Percentiles rank a stretch among this genome's conserved stretches.
These are phyloP conservation scores for Barbarea vulgaris DNA, from an alignment of 345 rosid species.

Conservation along the genomic window DNA sequence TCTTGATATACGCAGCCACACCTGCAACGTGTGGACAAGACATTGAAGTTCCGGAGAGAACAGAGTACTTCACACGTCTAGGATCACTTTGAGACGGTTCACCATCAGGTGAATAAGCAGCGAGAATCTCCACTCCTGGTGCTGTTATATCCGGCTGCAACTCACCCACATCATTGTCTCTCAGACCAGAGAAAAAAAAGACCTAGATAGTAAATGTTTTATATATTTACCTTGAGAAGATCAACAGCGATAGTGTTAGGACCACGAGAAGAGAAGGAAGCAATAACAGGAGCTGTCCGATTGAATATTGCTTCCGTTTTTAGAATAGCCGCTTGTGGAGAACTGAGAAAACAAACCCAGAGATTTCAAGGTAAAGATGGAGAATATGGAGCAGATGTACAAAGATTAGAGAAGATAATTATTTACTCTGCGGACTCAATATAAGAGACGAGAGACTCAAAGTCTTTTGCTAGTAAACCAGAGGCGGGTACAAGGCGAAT, in stretches of 20 bases:
- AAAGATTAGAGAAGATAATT: background rate
- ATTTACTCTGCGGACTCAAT: slow-evolving; percentile 34
- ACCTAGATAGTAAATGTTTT: background rate
- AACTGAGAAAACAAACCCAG: slow-evolving; percentile 1
- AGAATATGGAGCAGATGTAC: background rate
- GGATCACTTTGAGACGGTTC: background rate
- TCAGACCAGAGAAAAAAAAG: background rate
- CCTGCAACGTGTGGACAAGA: slow-evolving; percentile 51
- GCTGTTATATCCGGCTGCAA: slow-evolving; percentile 64
- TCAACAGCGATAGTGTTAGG: slow-evolving; percentile 52
- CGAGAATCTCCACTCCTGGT: slow-evolving; percentile 56
- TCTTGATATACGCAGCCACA: slow-evolving; percentile 45
- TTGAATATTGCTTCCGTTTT: slow-evolving; percentile 35
- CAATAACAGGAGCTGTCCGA: slow-evolving; percentile 40
- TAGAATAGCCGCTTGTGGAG: slow-evolving; percentile 36
- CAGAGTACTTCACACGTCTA: slow-evolving; percentile 33
- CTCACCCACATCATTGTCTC: slow-evolving; percentile 6
- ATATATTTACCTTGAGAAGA: slow-evolving; percentile 46
- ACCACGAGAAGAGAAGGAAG: slow-evolving; percentile 56
- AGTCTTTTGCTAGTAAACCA: no score
- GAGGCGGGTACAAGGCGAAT: no score
- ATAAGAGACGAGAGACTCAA: slow-evolving; percentile 32
- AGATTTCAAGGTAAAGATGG: background rate
- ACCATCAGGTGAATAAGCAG: slow-evolving; percentile 47
- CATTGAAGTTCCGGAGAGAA: slow-evolving; percentile 52